phyloP scores from a whole-genome alignment of 2,329 filamentous ascomycete species.

The Endoconidiophora laricicola region DNA sequence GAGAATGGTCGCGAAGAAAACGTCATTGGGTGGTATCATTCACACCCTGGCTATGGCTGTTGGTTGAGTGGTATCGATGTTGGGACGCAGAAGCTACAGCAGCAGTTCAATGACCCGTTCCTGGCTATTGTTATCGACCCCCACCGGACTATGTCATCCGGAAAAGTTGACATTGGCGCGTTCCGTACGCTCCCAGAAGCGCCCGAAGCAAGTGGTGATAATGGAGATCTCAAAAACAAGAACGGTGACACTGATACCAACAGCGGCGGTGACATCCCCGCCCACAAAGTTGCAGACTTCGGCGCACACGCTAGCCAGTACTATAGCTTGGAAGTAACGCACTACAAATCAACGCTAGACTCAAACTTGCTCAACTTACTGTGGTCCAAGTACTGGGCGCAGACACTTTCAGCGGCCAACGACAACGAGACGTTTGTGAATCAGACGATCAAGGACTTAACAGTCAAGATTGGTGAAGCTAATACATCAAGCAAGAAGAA shows the following conservation, averaged over 20 bases:
- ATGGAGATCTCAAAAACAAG: not conserved
- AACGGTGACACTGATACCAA: constrained; percentile 3
- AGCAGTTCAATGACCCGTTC: constrained; percentile 77
- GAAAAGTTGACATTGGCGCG: constrained; percentile 92
- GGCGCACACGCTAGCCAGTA: constrained; percentile 83
- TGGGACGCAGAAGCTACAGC: constrained; percentile 69
- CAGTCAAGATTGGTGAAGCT: constrained; percentile 60
- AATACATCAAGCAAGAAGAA: too few relatives aligned
- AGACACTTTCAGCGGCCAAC: constrained; percentile 83
- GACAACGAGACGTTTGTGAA: constrained; percentile 87
- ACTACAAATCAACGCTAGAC: constrained; percentile 90
- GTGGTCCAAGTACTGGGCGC: constrained; percentile 99
- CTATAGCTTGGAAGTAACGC: constrained; percentile 78
- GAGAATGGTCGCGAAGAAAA: constrained; percentile 72
- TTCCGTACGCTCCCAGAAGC: constrained; percentile 73
- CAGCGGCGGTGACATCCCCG: constrained; percentile 44
- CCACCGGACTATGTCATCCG: constrained; percentile 82
- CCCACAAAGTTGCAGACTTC: constrained; percentile 91
- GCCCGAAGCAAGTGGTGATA: not conserved
- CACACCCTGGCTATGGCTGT: constrained; percentile 92
- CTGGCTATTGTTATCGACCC: constrained; percentile 93
- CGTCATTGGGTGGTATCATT: constrained; percentile 95
- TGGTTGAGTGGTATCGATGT: constrained; percentile 97
- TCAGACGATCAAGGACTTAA: constrained; percentile 80
- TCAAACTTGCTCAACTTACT: constrained; percentile 69